phyloP scores from a whole-genome alignment of 2,329 filamentous ascomycete genomes.

The Hymenoscyphus occultus region DNA sequence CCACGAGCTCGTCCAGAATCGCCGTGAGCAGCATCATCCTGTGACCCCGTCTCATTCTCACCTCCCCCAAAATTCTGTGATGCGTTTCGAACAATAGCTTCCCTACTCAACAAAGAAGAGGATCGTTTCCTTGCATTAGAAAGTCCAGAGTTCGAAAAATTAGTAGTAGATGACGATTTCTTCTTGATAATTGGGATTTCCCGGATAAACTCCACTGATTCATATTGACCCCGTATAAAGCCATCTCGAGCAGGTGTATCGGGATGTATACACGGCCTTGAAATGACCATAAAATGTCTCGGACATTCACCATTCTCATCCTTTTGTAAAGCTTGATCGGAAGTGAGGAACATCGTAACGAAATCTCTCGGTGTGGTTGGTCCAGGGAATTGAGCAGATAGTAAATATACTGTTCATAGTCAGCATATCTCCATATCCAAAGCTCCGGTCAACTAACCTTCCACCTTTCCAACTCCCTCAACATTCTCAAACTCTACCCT shows the following conservation, averaged over 20 bases:
- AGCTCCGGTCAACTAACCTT: slow-evolving; percentile 46
- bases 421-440: background rate
- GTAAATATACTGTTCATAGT: slow-evolving; percentile 64
- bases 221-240: slow-evolving; percentile 81
- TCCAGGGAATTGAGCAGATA: slow-evolving; percentile 86
- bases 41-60: slow-evolving; percentile 12
- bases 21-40: slow-evolving; percentile 21
- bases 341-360: slow-evolving; percentile 73
- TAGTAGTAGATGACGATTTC: slow-evolving; percentile 45
- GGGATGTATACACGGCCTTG: slow-evolving; percentile 76
- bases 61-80: slow-evolving; percentile 27
- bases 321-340: slow-evolving; percentile 37
- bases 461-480: slow-evolving; percentile 58
- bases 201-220: slow-evolving; percentile 86
- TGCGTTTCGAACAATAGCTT: slow-evolving; percentile 45
- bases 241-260: slow-evolving; percentile 67
- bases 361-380: slow-evolving; percentile 88
- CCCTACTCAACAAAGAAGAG: slow-evolving; percentile 38
- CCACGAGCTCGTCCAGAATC: slow-evolving; percentile 36
- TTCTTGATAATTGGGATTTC: slow-evolving; percentile 64
- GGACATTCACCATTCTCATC: slow-evolving; percentile 40
- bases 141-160: slow-evolving; percentile 39
- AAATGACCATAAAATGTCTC: slow-evolving; percentile 81
- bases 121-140: slow-evolving; percentile 29
- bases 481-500: slow-evolving; percentile 60